These are phyloP conservation scores for Penicillium sp. DNA, from an alignment of 2,329 filamentous ascomycete genomes.

Conservation along the genomic window DNA sequence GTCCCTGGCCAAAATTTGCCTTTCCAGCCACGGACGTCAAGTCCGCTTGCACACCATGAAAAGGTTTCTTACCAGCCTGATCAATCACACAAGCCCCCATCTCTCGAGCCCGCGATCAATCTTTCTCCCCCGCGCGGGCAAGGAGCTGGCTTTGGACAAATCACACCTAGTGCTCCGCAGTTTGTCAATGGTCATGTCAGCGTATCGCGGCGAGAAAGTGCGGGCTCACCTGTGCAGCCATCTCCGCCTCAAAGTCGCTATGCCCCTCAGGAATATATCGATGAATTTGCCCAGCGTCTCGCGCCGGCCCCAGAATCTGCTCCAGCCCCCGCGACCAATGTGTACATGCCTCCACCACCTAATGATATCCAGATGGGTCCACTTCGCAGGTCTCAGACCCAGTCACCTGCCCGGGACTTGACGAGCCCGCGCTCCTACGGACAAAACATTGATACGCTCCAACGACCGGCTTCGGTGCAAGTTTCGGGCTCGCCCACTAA, in stretches of 20 bases:
- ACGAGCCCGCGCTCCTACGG: slow-evolving; percentile 40
- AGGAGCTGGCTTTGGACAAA: slow-evolving; percentile 17
- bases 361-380: slow-evolving; percentile 29
- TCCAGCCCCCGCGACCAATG: slow-evolving; percentile 5
- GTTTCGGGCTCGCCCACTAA: slow-evolving; percentile 38
- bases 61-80: slow-evolving; percentile 29
- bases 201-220: slow-evolving; percentile 1
- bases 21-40: slow-evolving; percentile 58
- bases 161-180: slow-evolving; percentile 11
- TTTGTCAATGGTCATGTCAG: slow-evolving; percentile 3
- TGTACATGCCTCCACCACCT: slow-evolving; percentile 20
- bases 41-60: slow-evolving; percentile 50
- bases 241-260: slow-evolving; percentile 26
- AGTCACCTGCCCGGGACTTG: slow-evolving; percentile 51
- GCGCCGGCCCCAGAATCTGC: slow-evolving; percentile 15
- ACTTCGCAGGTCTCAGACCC: slow-evolving; percentile 47
- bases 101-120: slow-evolving; percentile 20
- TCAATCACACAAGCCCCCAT: slow-evolving; percentile 17
- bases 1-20: slow-evolving; percentile 35
- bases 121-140: slow-evolving; percentile 19
- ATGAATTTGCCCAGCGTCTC: slow-evolving; percentile 27
- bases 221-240: slow-evolving; percentile 15
- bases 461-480: slow-evolving; percentile 49
- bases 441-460: slow-evolving; percentile 39
- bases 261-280: slow-evolving; percentile 27